These are phyloP conservation scores for Hibiscus mutabilis DNA, from an alignment of 345 rosid species.

Conservation along the genomic window DNA sequence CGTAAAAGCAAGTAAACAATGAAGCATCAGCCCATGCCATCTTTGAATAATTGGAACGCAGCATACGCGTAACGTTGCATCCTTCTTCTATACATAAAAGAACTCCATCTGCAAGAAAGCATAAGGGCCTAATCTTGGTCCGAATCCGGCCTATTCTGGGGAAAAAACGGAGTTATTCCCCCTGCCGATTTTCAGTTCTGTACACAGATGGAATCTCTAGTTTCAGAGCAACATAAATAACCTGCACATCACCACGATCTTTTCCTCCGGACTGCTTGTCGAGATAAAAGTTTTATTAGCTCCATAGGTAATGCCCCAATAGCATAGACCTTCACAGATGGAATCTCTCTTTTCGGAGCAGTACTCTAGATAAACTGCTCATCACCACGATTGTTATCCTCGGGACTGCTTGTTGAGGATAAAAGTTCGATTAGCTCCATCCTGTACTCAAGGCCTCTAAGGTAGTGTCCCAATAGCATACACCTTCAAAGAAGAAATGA, in stretches of 20 bases:
- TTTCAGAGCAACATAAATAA: constrained; percentile 16
- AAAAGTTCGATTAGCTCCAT: constrained; percentile 76
- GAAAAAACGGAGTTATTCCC: not conserved
- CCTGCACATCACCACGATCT: constrained; percentile 26
- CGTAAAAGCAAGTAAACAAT: too few species aligned
- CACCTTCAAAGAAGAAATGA: constrained; percentile 44
- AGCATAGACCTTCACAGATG: constrained; percentile 16
- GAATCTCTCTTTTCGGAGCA: constrained; percentile 12
- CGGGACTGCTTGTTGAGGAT: constrained; percentile 38
- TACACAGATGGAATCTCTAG: constrained; percentile 10
- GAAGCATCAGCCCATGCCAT: too few species aligned
- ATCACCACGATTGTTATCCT: constrained; percentile 30
- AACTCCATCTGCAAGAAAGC: not conserved
- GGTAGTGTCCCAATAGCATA: constrained; percentile 87
- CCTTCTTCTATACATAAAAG: constrained; percentile 17
- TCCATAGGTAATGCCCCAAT: constrained; percentile 27
- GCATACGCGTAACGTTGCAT: not conserved
- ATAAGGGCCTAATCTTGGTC: not conserved
- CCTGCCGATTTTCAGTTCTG: not conserved
- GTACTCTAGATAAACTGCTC: constrained; percentile 26
- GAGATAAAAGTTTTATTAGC: constrained; percentile 65
- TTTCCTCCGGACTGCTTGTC: constrained; percentile 37
- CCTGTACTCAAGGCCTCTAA: constrained; percentile 83
- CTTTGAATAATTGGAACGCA: too few species aligned
- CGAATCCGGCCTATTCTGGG: constrained; percentile 15